These are phyloP conservation scores for Macroventuria anomochaeta DNA, from an alignment of 2,329 filamentous ascomycete species.

Conservation along the genomic window DNA sequence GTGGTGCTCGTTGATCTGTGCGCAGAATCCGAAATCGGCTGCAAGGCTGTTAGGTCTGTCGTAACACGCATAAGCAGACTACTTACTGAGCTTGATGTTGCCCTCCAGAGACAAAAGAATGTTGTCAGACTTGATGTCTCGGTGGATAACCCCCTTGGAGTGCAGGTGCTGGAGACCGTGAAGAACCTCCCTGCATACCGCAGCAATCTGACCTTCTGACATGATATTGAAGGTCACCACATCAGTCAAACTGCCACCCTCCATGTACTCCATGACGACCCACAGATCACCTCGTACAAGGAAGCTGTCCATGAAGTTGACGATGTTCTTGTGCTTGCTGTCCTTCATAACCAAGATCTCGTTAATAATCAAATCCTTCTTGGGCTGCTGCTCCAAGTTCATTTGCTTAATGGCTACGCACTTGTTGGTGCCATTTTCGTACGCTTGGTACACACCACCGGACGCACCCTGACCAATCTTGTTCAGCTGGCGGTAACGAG, in stretches of 20 bases:
- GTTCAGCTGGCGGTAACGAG: slow-evolving; percentile 83
- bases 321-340: slow-evolving; percentile 96
- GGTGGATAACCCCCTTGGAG: slow-evolving; percentile 96
- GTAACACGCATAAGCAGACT: background rate
- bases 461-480: slow-evolving; percentile 98
- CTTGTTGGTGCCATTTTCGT: slow-evolving; percentile 81
- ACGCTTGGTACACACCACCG: slow-evolving; percentile 91
- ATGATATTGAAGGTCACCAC: slow-evolving; percentile 99
- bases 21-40: slow-evolving; percentile 99
- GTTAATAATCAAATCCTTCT: slow-evolving; percentile 99
- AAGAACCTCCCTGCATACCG: slow-evolving; percentile 90
- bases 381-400: slow-evolving; percentile 97
- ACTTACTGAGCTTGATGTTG: slow-evolving; percentile 94
- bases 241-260: slow-evolving; percentile 95
- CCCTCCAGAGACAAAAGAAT: slow-evolving; percentile 92
- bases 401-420: slow-evolving; percentile 99
- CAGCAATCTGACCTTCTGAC: slow-evolving; percentile 96
- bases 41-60: slow-evolving; percentile 15
- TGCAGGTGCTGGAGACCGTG: slow-evolving; percentile 93
- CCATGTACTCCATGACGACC: slow-evolving; percentile 99
- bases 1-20: slow-evolving; percentile 95
- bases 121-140: slow-evolving; percentile 99
- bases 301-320: slow-evolving; percentile 99
- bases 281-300: slow-evolving; percentile 88
- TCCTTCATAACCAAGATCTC: slow-evolving; percentile 99